Percentiles rank a stretch among this genome's conserved stretches.
Conservation (phyloP, 345 rosid genomes). For the Raphanus raphanistrum region DNA sequence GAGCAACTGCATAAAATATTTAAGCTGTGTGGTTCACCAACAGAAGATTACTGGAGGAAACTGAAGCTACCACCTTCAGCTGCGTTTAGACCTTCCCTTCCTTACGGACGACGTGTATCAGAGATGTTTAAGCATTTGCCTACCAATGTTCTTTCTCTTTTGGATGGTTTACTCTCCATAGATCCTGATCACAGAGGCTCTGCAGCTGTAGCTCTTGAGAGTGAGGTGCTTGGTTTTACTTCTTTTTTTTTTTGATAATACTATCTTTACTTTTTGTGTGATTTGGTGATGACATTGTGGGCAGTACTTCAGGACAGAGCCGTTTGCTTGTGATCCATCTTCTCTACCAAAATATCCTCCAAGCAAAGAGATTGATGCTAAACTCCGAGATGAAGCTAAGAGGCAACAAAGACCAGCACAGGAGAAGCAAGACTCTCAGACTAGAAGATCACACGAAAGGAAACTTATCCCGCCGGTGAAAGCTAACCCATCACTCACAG, state of each 20-base stretch:
- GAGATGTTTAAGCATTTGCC: constrained; percentile 72
- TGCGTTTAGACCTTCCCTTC: constrained; percentile 74
- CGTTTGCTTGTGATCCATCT: constrained; percentile 88
- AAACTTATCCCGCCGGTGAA: constrained; percentile 29
- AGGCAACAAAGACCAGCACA: constrained; percentile 26
- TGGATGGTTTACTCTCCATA: constrained; percentile 74
- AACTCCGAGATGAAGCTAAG: constrained; percentile 78
- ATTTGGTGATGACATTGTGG: neutral
- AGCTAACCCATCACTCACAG: constrained; percentile 26
- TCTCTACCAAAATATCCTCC: constrained; percentile 93
- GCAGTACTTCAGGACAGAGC: constrained; percentile 76
- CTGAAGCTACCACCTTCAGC: constrained; percentile 69
- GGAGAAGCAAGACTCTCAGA: constrained; percentile 40
- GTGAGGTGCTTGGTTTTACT: constrained; percentile 56
- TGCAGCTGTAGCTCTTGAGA: constrained; percentile 69
- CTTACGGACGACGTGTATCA: constrained; percentile 62
- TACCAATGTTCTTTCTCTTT: constrained; percentile 55
- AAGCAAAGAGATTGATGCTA: constrained; percentile 93
- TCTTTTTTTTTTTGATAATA: neutral
- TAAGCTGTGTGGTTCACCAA: constrained; percentile 82
- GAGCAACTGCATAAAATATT: constrained; percentile 88
- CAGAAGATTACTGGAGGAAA: constrained; percentile 84
- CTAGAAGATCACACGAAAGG: constrained; percentile 26
- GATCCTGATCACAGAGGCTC: constrained; percentile 82
- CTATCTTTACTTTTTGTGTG: neutral